Evolutionary conservation across 306 rosid genomes (phyloP).

Genomic region (Hylodesmum podocarpum): DNA sequence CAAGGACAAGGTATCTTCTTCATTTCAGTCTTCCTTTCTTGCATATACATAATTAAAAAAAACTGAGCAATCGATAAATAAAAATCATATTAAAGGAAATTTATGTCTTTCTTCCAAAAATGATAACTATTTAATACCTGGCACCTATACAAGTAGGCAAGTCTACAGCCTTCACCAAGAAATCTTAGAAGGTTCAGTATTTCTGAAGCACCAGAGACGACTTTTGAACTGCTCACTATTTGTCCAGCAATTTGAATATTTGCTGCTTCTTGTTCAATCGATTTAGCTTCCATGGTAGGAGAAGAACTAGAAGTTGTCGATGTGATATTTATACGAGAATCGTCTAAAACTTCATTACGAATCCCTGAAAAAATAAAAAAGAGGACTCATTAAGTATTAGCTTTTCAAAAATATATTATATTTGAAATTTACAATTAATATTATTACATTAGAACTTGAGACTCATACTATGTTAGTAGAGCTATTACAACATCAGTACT

Average conservation of each 20-base stretch:
- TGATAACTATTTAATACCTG: slow-evolving; percentile 62
- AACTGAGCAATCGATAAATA: background rate
- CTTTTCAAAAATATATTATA: background rate
- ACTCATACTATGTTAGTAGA: background rate
- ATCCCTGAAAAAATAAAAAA: slow-evolving; percentile 51
- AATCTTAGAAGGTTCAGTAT: slow-evolving; percentile 75
- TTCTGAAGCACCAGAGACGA: slow-evolving; percentile 66
- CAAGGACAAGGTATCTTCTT: slow-evolving; percentile 17
- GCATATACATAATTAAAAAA: background rate
- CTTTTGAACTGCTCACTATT: slow-evolving; percentile 55
- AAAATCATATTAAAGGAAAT: background rate
- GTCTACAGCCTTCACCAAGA: slow-evolving; percentile 92
- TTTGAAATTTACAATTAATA: background rate
- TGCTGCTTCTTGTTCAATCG: slow-evolving; percentile 62
- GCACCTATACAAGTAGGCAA: slow-evolving; percentile 81
- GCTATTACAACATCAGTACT: background rate
- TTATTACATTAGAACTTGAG: background rate
- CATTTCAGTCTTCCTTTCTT: background rate
- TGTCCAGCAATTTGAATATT: slow-evolving; percentile 48
- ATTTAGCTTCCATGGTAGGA: slow-evolving; percentile 51
- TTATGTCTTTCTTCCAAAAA: background rate
- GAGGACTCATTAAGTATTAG: slow-evolving; percentile 12
- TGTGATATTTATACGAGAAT: slow-evolving; percentile 58
- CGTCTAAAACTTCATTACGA: slow-evolving; percentile 71
- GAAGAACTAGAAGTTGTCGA: slow-evolving; percentile 58